Conservation (phyloP, 495 filamentous ascomycete genomes). For the Glutinoglossum americanum region DNA sequence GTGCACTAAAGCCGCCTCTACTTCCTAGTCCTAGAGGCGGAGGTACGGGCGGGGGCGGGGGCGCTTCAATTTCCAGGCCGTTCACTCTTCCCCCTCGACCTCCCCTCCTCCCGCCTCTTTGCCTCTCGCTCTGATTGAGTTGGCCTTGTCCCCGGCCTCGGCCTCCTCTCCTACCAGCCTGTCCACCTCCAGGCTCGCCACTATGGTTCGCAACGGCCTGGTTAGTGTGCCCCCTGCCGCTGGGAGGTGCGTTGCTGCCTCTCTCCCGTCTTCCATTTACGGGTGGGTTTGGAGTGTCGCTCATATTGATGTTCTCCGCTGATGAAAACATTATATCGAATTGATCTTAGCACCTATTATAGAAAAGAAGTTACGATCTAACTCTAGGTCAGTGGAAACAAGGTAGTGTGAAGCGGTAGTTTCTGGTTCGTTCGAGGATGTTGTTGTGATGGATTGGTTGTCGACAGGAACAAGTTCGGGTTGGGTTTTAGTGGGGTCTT, state of each 20-base stretch:
- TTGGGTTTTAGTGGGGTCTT: not conserved
- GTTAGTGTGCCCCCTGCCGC: not conserved
- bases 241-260: not conserved
- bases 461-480: not conserved
- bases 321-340: not conserved
- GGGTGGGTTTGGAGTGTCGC: not conserved
- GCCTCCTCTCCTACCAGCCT: not conserved
- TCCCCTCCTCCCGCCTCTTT: not conserved
- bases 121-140: not conserved
- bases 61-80: constrained; percentile 3
- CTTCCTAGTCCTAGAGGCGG: constrained; percentile 6
- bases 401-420: not conserved
- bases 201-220: not conserved
- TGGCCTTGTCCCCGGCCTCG: not conserved
- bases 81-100: not conserved
- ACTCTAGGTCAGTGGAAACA: not conserved
- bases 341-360: not conserved
- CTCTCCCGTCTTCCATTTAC: not conserved
- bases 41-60: constrained; percentile 7
- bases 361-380: not conserved
- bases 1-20: constrained; percentile 11
- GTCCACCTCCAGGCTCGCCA: not conserved
- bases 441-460: not conserved
- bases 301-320: not conserved
- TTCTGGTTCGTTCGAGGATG: not conserved